Conservation (phyloP, 2,329 filamentous ascomycete species). For the Xylaria sp. region DNA sequence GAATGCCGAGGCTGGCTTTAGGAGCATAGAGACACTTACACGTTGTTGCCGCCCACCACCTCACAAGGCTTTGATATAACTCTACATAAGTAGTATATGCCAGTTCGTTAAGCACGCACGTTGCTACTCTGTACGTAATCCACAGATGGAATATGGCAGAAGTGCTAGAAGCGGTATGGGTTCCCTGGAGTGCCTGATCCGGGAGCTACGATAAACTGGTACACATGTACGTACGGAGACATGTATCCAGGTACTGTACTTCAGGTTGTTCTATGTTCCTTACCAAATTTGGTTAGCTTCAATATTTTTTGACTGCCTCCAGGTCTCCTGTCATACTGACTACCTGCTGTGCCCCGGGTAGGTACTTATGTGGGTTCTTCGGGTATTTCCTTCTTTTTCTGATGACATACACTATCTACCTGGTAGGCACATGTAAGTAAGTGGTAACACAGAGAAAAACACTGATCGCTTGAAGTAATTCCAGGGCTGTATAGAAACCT, state of each 20-base stretch:
- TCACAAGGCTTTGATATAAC: background rate
- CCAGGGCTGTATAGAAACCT: conserved; percentile 3
- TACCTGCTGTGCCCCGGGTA: background rate
- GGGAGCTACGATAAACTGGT: conserved; percentile 1
- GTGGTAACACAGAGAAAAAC: background rate
- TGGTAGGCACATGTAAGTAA: conserved; percentile 11
- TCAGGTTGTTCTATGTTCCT: background rate
- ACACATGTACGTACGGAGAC: background rate
- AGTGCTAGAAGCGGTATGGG: conserved; percentile 1
- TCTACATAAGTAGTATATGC: too few relatives aligned
- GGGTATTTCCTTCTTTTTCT: conserved; percentile 7
- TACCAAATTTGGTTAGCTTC: conserved; percentile 21
- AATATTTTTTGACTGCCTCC: conserved; percentile 7
- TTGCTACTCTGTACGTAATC: background rate
- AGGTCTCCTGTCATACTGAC: conserved; percentile 1
- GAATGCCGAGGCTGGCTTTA: background rate
- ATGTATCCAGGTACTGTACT: background rate
- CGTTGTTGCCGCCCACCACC: background rate
- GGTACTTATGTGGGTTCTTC: conserved; percentile 17
- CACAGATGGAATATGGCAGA: background rate
- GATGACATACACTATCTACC: background rate
- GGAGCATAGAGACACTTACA: background rate
- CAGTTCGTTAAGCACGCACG: background rate
- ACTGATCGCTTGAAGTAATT: background rate
- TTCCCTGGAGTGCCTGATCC: conserved; percentile 19